Evolutionary conservation across 2,329 filamentous ascomycete species (phyloP).

Genomic region (Penicillium palitans): DNA sequence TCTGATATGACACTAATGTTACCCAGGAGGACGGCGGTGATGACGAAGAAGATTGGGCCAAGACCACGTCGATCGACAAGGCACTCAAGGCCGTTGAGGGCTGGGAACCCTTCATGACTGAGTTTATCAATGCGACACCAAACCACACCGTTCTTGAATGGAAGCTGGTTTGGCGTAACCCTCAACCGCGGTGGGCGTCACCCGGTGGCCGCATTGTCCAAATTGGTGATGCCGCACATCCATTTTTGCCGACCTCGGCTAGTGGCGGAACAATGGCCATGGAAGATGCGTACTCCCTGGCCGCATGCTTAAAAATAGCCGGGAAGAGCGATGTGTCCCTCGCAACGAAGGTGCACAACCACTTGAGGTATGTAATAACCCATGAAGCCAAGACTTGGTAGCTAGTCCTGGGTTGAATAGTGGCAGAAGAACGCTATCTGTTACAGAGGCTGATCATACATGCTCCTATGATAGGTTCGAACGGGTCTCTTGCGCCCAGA

Average conservation of each 20-base stretch:
- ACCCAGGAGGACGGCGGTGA: neutral
- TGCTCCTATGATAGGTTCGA: neutral
- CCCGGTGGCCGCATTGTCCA: neutral
- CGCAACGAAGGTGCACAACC: neutral
- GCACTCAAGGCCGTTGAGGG: neutral
- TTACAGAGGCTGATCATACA: neutral
- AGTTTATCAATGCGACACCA: neutral
- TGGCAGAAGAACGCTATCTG: neutral
- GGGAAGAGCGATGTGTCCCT: neutral
- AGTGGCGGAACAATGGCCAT: neutral
- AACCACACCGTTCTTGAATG: neutral
- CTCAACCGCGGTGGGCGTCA: neutral
- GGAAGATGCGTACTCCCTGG: neutral
- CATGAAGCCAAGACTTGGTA: neutral
- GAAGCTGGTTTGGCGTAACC: neutral
- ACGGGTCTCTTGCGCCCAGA: neutral
- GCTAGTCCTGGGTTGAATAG: neutral
- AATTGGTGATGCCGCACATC: neutral
- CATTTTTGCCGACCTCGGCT: neutral
- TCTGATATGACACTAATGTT: neutral
- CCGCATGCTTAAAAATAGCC: neutral
- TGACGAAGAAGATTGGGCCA: neutral
- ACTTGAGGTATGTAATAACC: neutral
- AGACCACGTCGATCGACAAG: neutral
- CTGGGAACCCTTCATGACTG: neutral